phyloP scores from a whole-genome alignment of 176 grass and related monocot species.

The Pontederia paniculata region DNA sequence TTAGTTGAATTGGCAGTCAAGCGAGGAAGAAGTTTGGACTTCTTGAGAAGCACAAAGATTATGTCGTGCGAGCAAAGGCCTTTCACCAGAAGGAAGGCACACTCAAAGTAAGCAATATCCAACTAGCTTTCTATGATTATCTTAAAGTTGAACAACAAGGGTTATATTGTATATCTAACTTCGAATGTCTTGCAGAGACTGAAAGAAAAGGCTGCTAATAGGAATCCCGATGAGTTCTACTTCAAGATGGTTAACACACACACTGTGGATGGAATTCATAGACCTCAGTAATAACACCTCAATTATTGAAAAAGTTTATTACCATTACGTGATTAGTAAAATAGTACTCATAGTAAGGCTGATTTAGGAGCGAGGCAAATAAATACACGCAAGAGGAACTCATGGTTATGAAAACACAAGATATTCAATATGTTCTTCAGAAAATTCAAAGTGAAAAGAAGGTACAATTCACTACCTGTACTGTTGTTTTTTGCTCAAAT shows the following conservation, averaged over 20 bases:
- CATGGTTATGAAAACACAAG: conserved; percentile 80
- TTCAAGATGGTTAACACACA: conserved; percentile 89
- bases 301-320: too few relatives aligned
- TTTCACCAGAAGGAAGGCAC: conserved; percentile 61
- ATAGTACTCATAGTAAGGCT: conserved; percentile 2
- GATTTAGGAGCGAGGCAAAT: conserved; percentile 63
- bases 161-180: background rate
- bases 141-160: background rate
- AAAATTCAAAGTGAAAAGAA: conserved; percentile 80
- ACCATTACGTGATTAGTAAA: background rate
- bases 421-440: conserved; percentile 77
- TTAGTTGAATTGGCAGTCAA: conserved; percentile 25
- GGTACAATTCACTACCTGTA: conserved; percentile 25
- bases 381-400: conserved; percentile 72
- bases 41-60: conserved; percentile 90
- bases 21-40: conserved; percentile 75
- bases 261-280: conserved; percentile 52
- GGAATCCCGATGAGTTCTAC: conserved; percentile 88
- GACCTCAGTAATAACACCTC: too few relatives aligned
- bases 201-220: conserved; percentile 64
- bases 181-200: conserved; percentile 36
- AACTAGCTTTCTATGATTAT: background rate
- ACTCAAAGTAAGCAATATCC: conserved; percentile 31
- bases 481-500: background rate
- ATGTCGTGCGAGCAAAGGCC: conserved; percentile 42